phyloP scores from a whole-genome alignment of 1,284 basidiomycete species.

The Cryptococcus deneoformans region DNA sequence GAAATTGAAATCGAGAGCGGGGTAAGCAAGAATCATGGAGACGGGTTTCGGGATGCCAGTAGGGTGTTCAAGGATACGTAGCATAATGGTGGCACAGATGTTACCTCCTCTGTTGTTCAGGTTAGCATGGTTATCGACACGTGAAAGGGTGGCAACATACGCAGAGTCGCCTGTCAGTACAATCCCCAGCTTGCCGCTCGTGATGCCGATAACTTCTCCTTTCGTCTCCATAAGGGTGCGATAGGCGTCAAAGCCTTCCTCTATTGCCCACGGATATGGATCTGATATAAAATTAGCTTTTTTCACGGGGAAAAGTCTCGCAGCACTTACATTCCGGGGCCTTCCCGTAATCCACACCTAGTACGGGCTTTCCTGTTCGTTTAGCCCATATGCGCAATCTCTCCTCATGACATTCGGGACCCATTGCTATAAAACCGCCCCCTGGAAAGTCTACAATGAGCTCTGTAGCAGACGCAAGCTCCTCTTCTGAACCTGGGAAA shows the following conservation, averaged over 20 bases:
- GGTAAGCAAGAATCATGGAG: slow-evolving; percentile 72
- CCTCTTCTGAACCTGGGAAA: slow-evolving; percentile 67
- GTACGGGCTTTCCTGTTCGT: slow-evolving; percentile 71
- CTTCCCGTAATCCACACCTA: slow-evolving; percentile 92
- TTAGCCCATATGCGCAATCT: slow-evolving; percentile 83
- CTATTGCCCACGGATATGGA: slow-evolving; percentile 91
- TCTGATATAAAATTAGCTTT: slow-evolving; percentile 54
- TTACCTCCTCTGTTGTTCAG: slow-evolving; percentile 66
- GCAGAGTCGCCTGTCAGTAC: slow-evolving; percentile 88
- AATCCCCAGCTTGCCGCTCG: slow-evolving; percentile 67
- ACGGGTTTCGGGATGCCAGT: slow-evolving; percentile 59
- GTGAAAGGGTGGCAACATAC: slow-evolving; percentile 55
- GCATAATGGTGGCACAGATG: slow-evolving; percentile 74
- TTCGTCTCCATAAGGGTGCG: slow-evolving; percentile 73
- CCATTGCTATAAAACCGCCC: slow-evolving; percentile 95
- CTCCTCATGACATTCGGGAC: slow-evolving; percentile 92
- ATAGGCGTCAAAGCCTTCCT: slow-evolving; percentile 91
- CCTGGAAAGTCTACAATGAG: slow-evolving; percentile 90
- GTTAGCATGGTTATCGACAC: background rate
- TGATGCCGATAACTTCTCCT: slow-evolving; percentile 71
- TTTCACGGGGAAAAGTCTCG: background rate
- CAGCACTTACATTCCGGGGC: slow-evolving; percentile 79
- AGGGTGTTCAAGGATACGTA: slow-evolving; percentile 72
- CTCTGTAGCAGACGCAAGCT: slow-evolving; percentile 68
- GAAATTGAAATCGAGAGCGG: slow-evolving; percentile 88